Percentiles rank a stretch among this genome's conserved stretches.
These are phyloP conservation scores for Cladosporium sp. DNA, from an alignment of 2,329 filamentous ascomycete species.

Conservation along the genomic window DNA sequence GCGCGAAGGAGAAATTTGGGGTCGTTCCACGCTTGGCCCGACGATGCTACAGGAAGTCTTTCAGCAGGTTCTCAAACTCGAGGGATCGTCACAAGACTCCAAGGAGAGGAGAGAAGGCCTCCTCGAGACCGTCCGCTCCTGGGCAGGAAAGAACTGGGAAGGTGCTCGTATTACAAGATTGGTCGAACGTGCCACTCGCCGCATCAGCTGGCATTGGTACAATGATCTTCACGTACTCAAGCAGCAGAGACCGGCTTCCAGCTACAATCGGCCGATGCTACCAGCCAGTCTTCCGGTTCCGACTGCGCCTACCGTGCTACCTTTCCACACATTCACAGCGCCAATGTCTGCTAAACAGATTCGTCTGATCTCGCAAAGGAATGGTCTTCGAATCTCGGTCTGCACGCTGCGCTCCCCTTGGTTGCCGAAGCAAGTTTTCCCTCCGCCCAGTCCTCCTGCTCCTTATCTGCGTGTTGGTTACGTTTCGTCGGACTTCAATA, in stretches of 20 bases:
- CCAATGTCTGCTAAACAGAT: conserved; percentile 88
- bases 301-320: conserved; percentile 85
- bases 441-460: conserved; percentile 75
- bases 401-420: conserved; percentile 82
- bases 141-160: conserved; percentile 79
- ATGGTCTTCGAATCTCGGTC: conserved; percentile 86
- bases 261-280: conserved; percentile 68
- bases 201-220: conserved; percentile 81
- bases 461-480: conserved; percentile 91
- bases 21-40: conserved; percentile 59
- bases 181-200: conserved; percentile 75
- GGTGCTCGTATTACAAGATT: conserved; percentile 78
- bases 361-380: conserved; percentile 88
- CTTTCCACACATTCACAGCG: conserved; percentile 96
- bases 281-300: conserved; percentile 71
- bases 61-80: conserved; percentile 41
- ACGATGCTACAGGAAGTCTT: conserved; percentile 38
- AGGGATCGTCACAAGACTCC: conserved; percentile 28
- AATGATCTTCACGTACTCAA: conserved; percentile 67
- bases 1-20: conserved; percentile 80
- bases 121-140: conserved; percentile 35
- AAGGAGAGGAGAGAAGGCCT: conserved; percentile 36
- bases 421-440: conserved; percentile 75
- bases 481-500: conserved; percentile 97
- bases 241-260: conserved; percentile 50